A percentile compares a stretch with the other conserved stretches of the same genome.
phyloP scores from a whole-genome alignment of 139 green algal species.

The Eudorina sp. region DNA sequence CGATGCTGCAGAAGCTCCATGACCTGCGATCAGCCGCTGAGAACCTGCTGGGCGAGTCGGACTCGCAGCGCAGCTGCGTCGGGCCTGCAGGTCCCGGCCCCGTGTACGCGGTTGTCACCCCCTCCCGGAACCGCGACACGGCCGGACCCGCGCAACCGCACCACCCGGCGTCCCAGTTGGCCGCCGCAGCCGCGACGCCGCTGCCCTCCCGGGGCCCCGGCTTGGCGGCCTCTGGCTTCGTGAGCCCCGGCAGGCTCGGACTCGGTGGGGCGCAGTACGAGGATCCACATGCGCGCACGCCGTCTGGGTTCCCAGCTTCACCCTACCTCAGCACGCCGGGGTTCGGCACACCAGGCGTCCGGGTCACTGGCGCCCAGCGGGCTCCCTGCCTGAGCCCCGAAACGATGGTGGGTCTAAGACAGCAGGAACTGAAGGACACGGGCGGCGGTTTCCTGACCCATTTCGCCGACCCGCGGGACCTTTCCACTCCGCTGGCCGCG shows the following conservation, averaged over 20 bases:
- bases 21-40: not conserved
- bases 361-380: not conserved
- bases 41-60: not conserved
- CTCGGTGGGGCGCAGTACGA: no score
- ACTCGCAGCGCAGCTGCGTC: no score
- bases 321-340: not conserved
- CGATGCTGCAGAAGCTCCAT: not conserved
- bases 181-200: no score
- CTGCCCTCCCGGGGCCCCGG: no score
- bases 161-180: no score
- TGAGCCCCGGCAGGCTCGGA: no score
- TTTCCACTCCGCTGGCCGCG: not conserved
- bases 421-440: conserved; percentile 7
- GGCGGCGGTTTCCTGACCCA: conserved; percentile 39
- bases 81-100: no score
- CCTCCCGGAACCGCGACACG: no score
- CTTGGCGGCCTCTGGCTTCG: no score
- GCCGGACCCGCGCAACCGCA: no score
- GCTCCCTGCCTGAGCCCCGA: not conserved
- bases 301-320: not conserved
- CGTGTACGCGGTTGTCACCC: no score
- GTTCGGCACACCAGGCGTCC: not conserved
- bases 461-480: conserved; percentile 3
- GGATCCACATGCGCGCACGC: not conserved
- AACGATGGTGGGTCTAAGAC: not conserved